A percentile compares a stretch with the other conserved stretches of the same genome.
Conservation (phyloP, 2,329 filamentous ascomycete genomes). For the Fusarium pininemorale region DNA sequence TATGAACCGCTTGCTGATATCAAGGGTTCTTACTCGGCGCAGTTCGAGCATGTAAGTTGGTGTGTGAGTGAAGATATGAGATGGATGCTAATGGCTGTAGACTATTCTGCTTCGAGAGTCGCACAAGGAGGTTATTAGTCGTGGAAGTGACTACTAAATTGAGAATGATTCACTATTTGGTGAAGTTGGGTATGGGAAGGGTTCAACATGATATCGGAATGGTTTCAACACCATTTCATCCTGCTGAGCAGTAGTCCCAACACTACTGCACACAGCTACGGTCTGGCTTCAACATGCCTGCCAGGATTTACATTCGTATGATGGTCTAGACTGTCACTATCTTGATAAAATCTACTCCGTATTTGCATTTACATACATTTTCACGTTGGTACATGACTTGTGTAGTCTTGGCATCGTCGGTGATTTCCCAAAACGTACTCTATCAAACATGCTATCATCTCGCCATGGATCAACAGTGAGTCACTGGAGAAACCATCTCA, state of each 20-base stretch:
- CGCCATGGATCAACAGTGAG: conserved; percentile 8
- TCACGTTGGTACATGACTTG: neutral
- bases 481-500: conserved; percentile 3
- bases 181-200: neutral
- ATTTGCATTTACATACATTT: neutral
- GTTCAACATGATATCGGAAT: conserved; percentile 21
- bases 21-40: conserved; percentile 69
- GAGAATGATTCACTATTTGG: neutral
- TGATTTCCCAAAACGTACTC: neutral
- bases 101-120: conserved; percentile 57
- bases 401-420: neutral
- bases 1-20: conserved; percentile 67
- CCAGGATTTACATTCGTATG: conserved; percentile 17
- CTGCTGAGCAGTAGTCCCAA: conserved; percentile 2
- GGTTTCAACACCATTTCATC: conserved; percentile 9
- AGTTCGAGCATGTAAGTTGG: conserved; percentile 65
- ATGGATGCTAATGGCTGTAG: conserved; percentile 42
- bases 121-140: conserved; percentile 62
- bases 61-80: too few species aligned
- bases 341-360: neutral
- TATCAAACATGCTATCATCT: neutral
- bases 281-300: conserved; percentile 23
- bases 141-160: conserved; percentile 60
- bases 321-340: conserved; percentile 7
- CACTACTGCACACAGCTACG: neutral